These are phyloP conservation scores for Catharanthus roseus DNA, from an alignment of 257 asterid species.

Conservation along the genomic window DNA sequence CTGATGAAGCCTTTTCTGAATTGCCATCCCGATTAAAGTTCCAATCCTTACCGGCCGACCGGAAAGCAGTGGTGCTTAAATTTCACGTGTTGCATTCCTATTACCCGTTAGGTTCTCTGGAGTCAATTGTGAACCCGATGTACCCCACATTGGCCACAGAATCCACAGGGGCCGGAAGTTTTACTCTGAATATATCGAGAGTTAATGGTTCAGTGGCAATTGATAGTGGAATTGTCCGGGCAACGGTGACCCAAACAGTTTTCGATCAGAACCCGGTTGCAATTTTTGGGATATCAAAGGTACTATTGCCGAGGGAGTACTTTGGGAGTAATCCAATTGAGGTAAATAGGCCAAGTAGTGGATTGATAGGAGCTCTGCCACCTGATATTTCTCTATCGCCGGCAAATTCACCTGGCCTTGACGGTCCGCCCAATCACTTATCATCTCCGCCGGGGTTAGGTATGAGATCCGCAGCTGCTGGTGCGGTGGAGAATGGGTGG, in stretches of 20 bases:
- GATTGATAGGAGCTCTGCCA: conserved; percentile 43
- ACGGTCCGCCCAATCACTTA: conserved; percentile 43
- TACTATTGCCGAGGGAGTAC: conserved; percentile 62
- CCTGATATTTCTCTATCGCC: conserved; percentile 51
- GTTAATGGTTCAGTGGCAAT: conserved; percentile 72
- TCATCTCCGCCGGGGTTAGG: conserved; percentile 56
- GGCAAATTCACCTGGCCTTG: conserved; percentile 29
- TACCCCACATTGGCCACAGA: conserved; percentile 89
- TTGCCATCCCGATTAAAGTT: conserved; percentile 52
- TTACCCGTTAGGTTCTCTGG: conserved; percentile 73
- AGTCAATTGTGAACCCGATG: conserved; percentile 74
- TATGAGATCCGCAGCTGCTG: conserved; percentile 35
- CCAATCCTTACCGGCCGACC: conserved; percentile 71
- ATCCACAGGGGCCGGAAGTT: conserved; percentile 69
- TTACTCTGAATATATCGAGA: conserved; percentile 63
- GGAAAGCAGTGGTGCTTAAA: conserved; percentile 59
- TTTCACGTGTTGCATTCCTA: conserved; percentile 82
- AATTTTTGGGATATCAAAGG: conserved; percentile 73
- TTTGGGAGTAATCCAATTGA: conserved; percentile 59
- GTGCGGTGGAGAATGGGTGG: conserved; percentile 16
- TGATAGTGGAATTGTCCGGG: conserved; percentile 65
- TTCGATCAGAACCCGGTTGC: conserved; percentile 91
- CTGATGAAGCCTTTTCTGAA: conserved; percentile 72
- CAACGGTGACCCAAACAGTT: conserved; percentile 77
- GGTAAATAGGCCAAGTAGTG: conserved; percentile 37